These are phyloP conservation scores for Phytophthora cactorum DNA, from an alignment of 352 stramenopile genomes.

Conservation along the genomic window DNA sequence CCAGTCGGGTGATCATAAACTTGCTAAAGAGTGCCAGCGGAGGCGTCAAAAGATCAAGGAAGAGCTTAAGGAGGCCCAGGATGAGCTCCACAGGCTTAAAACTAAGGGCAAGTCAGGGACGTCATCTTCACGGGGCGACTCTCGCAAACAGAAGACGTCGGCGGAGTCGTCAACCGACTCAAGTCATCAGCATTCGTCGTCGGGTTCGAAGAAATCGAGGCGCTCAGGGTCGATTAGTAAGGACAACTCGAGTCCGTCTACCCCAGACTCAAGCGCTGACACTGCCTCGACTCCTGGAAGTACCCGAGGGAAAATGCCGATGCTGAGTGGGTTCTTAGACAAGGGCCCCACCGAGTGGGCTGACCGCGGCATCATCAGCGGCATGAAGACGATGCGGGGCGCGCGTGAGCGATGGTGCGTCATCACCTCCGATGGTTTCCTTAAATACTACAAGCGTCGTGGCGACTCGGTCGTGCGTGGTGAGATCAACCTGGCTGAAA, in stretches of 20 bases:
- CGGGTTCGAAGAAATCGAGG: slow-evolving; percentile 37
- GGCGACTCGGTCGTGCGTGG: slow-evolving; percentile 82
- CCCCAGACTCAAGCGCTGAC: slow-evolving; percentile 23
- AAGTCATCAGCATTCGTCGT: slow-evolving; percentile 23
- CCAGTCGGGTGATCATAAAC: slow-evolving; percentile 68
- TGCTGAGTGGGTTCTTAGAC: slow-evolving; percentile 77
- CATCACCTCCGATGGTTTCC: slow-evolving; percentile 67
- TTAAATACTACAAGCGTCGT: slow-evolving; percentile 90
- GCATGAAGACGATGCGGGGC: slow-evolving; percentile 89
- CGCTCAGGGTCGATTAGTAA: slow-evolving; percentile 38
- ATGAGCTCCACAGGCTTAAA: slow-evolving; percentile 73
- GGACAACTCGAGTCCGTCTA: slow-evolving; percentile 35
- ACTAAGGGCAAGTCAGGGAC: slow-evolving; percentile 28
- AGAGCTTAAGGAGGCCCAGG: slow-evolving; percentile 74
- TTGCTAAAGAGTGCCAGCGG: slow-evolving; percentile 80
- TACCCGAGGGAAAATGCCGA: slow-evolving; percentile 65
- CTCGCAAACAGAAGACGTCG: slow-evolving; percentile 24
- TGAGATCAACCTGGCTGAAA: slow-evolving; percentile 81
- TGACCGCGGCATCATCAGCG: slow-evolving; percentile 72
- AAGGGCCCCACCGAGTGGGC: slow-evolving; percentile 90
- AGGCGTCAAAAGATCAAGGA: slow-evolving; percentile 80
- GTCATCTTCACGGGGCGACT: slow-evolving; percentile 18
- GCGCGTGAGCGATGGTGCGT: slow-evolving; percentile 87
- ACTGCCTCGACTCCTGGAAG: slow-evolving; percentile 23
- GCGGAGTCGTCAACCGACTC: slow-evolving; percentile 18